Evolutionary conservation across 2,329 filamentous ascomycete genomes (phyloP), one percentile per base, ranked within the genome.

Genomic region (Paecilomyces sp.): DNA sequence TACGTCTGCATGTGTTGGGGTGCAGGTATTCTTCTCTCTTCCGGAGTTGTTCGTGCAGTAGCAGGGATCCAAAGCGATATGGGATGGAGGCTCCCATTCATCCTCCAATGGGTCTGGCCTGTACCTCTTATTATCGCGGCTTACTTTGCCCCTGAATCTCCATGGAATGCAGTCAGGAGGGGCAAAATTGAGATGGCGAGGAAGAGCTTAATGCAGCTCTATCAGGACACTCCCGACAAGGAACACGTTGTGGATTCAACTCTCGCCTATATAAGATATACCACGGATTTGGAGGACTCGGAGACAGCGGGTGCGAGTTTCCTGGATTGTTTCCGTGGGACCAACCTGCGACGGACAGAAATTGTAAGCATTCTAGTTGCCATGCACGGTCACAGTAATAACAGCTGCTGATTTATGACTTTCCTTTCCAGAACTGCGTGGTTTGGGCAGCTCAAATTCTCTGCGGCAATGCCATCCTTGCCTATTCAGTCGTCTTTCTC

Each of bases 1-100:
- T 83, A 81, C 57, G 80, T 81, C 66, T 85, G 85, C 62, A 76
- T 84, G 69, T 84, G 82, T 63, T 85, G 81, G 79, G 80, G 82
- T 2, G 80, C 84, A 55, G 83, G 83, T 0, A 81, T 85, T 61
- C 76, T 85, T 63, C 75, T 82, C 54, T 76, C 77, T 0, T 76
- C 78, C 0, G 80, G 77, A 0, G 79, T 83, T 12, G 77, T 80
- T 61, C 72, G 76, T 11, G 77, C 65, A 30, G 71, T 81, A 60
- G 55, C 80, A 1, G 54, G 69, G 1, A 70, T 72, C 13, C 63
- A 65, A 1, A 74, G 76, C 11, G 60, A 81, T 60, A 82, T 80
- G 79, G 76, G 79, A 0, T 83, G 82, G 63, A 75, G 75, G 41
- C 80, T 82, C 4, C 79, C 80, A 1, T 83, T 80, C 59, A 79